Conservation (phyloP, 2,329 filamentous ascomycete genomes). For the Clarireedia paspali region DNA sequence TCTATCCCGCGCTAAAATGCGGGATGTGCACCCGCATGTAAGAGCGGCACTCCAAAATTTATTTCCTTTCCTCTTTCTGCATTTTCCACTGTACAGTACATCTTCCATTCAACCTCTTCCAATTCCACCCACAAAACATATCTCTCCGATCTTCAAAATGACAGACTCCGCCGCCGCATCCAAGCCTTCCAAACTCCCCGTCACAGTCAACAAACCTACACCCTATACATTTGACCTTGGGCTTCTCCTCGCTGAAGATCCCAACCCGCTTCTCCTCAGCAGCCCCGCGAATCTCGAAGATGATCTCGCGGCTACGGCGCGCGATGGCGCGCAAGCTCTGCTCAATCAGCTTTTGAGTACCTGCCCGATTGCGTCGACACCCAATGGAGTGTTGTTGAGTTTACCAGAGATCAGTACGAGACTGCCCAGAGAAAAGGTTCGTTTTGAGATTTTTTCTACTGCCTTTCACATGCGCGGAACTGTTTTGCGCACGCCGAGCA, state of each 20-base stretch:
- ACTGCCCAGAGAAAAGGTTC: constrained; percentile 76
- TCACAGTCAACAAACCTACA: constrained; percentile 71
- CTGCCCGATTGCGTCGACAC: constrained; percentile 66
- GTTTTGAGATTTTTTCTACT: constrained; percentile 1
- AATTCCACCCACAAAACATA: constrained; percentile 5
- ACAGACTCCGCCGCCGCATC: constrained; percentile 1
- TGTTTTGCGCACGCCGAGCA: background rate
- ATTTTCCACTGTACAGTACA: background rate
- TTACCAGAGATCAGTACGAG: constrained; percentile 64
- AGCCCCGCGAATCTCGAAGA: constrained; percentile 48
- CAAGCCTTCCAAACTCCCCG: constrained; percentile 38
- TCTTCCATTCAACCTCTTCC: constrained; percentile 1
- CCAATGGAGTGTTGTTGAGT: constrained; percentile 65
- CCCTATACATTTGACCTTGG: constrained; percentile 91
- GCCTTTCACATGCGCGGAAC: background rate
- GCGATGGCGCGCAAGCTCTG: constrained; percentile 84
- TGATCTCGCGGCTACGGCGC: constrained; percentile 64
- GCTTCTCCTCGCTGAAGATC: constrained; percentile 76
- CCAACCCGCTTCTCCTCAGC: constrained; percentile 66
- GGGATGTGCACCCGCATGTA: constrained; percentile 5
- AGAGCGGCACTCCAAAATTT: constrained; percentile 11
- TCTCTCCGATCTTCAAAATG: background rate
- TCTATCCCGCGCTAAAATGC: constrained; percentile 10
- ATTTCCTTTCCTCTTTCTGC: constrained; percentile 1
- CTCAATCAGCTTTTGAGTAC: constrained; percentile 92